Evolutionary conservation across 495 filamentous ascomycete genomes (phyloP), one percentile per base, ranked within the genome.

Genomic region (Penicillium paxilli): DNA sequence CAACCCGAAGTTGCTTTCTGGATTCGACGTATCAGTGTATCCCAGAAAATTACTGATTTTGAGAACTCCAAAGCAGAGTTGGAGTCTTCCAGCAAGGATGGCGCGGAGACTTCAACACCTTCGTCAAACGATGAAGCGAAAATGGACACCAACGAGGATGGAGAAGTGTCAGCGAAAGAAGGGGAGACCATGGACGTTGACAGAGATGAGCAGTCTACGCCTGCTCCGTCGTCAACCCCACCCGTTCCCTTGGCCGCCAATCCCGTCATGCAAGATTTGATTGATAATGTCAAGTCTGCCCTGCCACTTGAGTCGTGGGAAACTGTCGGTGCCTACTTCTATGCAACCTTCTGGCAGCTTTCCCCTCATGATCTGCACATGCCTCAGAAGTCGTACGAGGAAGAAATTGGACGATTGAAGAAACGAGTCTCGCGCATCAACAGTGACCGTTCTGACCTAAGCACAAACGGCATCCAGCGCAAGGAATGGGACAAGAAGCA

Each of bases 271-370:
- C 82, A 89, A 57, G 83, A 84, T 16, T 77, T 97, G 6, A 88
- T 92, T 51, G 79, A 87, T 12, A 72, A 84, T 44, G 77, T 96
- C 19, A 78, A 80, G 49, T 74, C 71, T 3, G 71, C 80, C 1
- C 59, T 92, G n/a, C 82, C 90, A 3, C 58, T 76, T 8, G 77
- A 83, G 19, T 80, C 81, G 1, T 91, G 87, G 81, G 77, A 82
- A 17, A 75, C 79, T 9, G 72, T 96, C 38, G 92, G 83, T 41
- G 74, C 87, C 2, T 78, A 84, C 26, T 95, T 96, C 66, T 96
- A 91, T 64, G 85, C 90, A 24, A 89, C 89, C 3, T 99, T 99
- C 76, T 99, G 95, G 95, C 86, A 91, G 44, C 79, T 96, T 14
- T 83, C 89, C 20, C 81, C 92, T 12, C 83, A 87, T 21, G 94